Conservation (phyloP, 768 basidiomycete genomes). For the Cytidiella melzeri region DNA sequence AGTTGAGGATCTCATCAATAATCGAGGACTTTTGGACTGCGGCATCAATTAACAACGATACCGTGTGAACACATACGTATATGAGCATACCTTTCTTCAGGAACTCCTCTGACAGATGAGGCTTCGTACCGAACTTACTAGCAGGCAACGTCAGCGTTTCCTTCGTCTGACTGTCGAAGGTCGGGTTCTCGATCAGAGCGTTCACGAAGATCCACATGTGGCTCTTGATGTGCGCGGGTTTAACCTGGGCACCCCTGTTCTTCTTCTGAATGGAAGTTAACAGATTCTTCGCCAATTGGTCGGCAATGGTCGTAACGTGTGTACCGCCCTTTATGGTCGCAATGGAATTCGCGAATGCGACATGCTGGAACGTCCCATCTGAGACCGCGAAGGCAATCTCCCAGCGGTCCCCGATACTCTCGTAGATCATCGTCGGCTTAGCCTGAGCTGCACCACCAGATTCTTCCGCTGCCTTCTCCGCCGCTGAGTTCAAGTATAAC, state of each 20-base stretch:
- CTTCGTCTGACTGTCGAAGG: conserved; percentile 99
- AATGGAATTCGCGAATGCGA: conserved; percentile 97
- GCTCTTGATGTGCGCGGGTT: conserved; percentile 89
- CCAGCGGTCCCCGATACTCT: conserved; percentile 78
- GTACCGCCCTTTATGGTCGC: conserved; percentile 95
- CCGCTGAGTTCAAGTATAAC: conserved; percentile 78
- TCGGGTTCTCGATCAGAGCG: conserved; percentile 92
- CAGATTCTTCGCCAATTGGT: conserved; percentile 84
- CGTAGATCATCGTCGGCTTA: conserved; percentile 80
- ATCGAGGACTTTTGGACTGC: conserved; percentile 85
- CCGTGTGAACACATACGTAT: background rate
- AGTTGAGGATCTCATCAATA: conserved; percentile 86
- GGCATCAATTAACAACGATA: background rate
- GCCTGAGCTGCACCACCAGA: conserved; percentile 74
- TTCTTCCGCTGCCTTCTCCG: conserved; percentile 58
- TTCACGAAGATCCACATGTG: conserved; percentile 99
- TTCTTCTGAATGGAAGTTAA: conserved; percentile 86
- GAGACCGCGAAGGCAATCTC: conserved; percentile 94
- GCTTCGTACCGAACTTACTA: conserved; percentile 88
- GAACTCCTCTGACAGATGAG: conserved; percentile 82
- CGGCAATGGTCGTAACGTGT: conserved; percentile 79
- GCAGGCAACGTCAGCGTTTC: conserved; percentile 84
- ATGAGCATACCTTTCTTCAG: conserved; percentile 79
- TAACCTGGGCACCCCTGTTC: conserved; percentile 95
- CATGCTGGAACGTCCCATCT: conserved; percentile 86